Base-by-base conservation (phyloP, 2,329 filamentous ascomycete genomes). In the Parafenestella ontariensis region DNA sequence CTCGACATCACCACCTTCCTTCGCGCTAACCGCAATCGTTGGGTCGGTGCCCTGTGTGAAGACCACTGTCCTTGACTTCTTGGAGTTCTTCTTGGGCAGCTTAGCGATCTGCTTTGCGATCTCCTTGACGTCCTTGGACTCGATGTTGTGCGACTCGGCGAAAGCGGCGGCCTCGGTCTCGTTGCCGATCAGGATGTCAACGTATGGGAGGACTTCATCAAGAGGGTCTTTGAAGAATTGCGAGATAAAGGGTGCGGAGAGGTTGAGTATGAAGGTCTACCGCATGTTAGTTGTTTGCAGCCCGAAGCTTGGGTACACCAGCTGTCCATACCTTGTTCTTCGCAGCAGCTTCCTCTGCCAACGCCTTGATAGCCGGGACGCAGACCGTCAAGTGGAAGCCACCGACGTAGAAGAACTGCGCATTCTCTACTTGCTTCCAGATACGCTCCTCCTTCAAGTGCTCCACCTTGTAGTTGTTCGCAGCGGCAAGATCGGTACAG, bases 171-270 rank as follows among this genome's bases (percentile, higher is more conserved):
- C 94, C 82, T 99, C 95, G 64, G 91, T 90, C 87, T 99, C 95
- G 81, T 99, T 99, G 73, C 93, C 94, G 76, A 99, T 90, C 58
- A 98, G 83, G 79, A 94, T 96, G 81, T 98, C 93, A 84, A 92
- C 96, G 86, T 96, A 97, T 26, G 90, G 90, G 48, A 92, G 83
- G 49, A 90, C 89, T 69, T 87, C 88, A 78, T 96, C 92, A 43
- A 99, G 86, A 63, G 87, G 90, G 45, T 97, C 93, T 84, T 97
- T 97, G 89, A 98, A 99, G 85, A 97, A 96, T 76, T 96, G 90
- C 34, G 89, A 83, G 72, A 99, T 96, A 83, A 99, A 99, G 56
- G 95, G 95, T 7, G 95, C 95, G 46, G 92, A 95, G 58, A 99
- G 87, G 66, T 92, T 96, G 68, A 99, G 87, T 69, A 93, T 87